Evolutionary conservation across 192 early-diverging fungal species (phyloP), one percentile per base, ranked within the genome.

Genomic region (Lobosporangium transversale): DNA sequence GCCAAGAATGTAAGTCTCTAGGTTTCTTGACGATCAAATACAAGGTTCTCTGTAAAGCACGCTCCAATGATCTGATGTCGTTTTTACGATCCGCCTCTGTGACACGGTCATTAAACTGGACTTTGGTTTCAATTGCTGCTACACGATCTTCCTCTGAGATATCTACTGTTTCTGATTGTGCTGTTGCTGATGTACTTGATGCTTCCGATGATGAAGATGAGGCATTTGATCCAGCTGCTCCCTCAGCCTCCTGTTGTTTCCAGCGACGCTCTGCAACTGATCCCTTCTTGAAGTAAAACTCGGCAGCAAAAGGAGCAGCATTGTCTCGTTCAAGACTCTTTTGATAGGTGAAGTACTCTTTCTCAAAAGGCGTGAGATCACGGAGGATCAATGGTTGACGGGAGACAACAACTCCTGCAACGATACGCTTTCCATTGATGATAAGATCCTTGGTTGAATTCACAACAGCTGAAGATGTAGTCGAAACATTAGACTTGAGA

Each of bases 201-300:
- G 63, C 45, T 51, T 57, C 11, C 15, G 80, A 62, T 61, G 58
- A 32, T 27, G 58, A 1, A 33, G 30, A 37, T 47, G 63, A 58
- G 37, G 59, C 20, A 51, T 35, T 24, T 42, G 54, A 53, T 63
- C 55, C 45, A 10, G 70, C 53, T 18, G 23, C 12, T 63, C 33
- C 66, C 37, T 78, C 80, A 58, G 62, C 66, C 44, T 83, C 80
- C 35, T 83, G 74, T 36, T 83, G 80, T 33, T 87, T 80, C 86
- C 87, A 91, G 5, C 83, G 79, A 51, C 81, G 68, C 70, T 94
- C 91, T 20, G 87, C 88, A 21, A 88, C 67, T 17, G 86, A 86
- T 15, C 93, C 93, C 79, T 90, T 90, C 74, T 93, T 93, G 79
- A 92, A 93, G 79, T 92, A 92, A 59, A 93, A 92, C 11, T 87